Evolutionary conservation across 73 alveolate species (phyloP).

Genomic region (Loxodes magnus): DNA sequence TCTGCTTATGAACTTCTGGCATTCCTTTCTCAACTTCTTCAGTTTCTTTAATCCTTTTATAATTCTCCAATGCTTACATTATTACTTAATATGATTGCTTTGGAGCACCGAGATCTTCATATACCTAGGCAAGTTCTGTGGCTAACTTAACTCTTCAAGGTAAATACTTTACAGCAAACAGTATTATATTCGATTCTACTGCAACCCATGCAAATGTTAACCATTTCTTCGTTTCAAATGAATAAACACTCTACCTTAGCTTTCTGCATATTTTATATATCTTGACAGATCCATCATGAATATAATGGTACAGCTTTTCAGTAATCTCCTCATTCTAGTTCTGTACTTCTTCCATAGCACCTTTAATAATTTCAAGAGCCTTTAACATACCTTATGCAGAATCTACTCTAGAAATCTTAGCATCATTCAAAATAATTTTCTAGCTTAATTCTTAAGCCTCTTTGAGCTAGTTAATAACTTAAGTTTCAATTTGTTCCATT

Average conservation of each 20-base stretch:
- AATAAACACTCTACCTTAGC: constrained; percentile 62
- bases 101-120: constrained; percentile 72
- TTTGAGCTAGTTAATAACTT: constrained; percentile 13
- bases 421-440: constrained; percentile 45
- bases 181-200: constrained; percentile 78
- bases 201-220: constrained; percentile 76
- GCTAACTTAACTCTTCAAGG: constrained; percentile 83
- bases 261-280: constrained; percentile 52
- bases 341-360: constrained; percentile 42
- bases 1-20: constrained; percentile 82
- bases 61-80: constrained; percentile 70
- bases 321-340: constrained; percentile 42
- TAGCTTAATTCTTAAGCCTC: constrained; percentile 37
- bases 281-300: constrained; percentile 41
- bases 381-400: constrained; percentile 58
- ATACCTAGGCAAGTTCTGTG: constrained; percentile 73
- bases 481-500: background rate
- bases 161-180: constrained; percentile 81
- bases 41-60: constrained; percentile 61
- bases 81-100: constrained; percentile 76
- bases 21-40: constrained; percentile 96
- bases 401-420: constrained; percentile 53
- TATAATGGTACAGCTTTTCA: constrained; percentile 64
- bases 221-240: constrained; percentile 66
- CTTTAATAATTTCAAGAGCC: constrained; percentile 49